A percentile compares a stretch with the other conserved stretches of the same genome.
Evolutionary conservation across 805 yeast species (phyloP).

Genomic region (Dipodascus albidus): DNA sequence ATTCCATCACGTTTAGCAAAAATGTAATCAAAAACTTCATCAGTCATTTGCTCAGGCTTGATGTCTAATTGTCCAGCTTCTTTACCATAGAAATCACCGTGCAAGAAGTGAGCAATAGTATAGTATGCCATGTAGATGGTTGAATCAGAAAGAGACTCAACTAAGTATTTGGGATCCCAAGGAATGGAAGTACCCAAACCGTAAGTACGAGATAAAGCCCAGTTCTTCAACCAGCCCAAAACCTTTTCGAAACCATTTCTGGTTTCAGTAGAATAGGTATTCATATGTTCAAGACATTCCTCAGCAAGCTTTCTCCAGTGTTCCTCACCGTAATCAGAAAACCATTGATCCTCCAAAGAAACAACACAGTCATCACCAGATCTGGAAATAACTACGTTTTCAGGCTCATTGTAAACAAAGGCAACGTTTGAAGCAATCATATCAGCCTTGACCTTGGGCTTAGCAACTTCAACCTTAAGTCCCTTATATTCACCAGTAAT

Average conservation of each 20-base stretch:
- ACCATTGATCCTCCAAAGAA: slow-evolving; percentile 98
- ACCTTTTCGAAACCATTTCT: slow-evolving; percentile 89
- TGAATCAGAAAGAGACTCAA: slow-evolving; percentile 92
- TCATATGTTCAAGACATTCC: slow-evolving; percentile 66
- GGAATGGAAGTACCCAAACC: slow-evolving; percentile 94
- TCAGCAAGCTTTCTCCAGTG: slow-evolving; percentile 73
- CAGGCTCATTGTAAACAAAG: slow-evolving; percentile 91
- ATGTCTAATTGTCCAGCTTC: slow-evolving; percentile 63
- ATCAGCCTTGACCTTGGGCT: slow-evolving; percentile 75
- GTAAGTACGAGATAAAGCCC: slow-evolving; percentile 96
- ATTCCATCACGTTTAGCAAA: slow-evolving; percentile 60
- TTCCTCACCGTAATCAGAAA: slow-evolving; percentile 92
- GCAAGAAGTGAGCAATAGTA: slow-evolving; percentile 79
- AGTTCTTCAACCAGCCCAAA: slow-evolving; percentile 90
- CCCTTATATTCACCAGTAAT: slow-evolving; percentile 74
- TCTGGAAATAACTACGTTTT: slow-evolving; percentile 77
- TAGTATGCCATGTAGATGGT: slow-evolving; percentile 93
- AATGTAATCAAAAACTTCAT: slow-evolving; percentile 85
- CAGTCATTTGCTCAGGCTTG: slow-evolving; percentile 76
- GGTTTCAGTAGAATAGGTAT: slow-evolving; percentile 72
- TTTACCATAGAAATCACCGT: slow-evolving; percentile 75
- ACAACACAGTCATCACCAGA: slow-evolving; percentile 96
- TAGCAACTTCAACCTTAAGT: slow-evolving; percentile 82
- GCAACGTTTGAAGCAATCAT: slow-evolving; percentile 68
- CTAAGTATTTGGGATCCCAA: slow-evolving; percentile 90